Evolutionary conservation across 768 basidiomycete genomes (phyloP).

Genomic region (Chalciporus sphaerocephalus): DNA sequence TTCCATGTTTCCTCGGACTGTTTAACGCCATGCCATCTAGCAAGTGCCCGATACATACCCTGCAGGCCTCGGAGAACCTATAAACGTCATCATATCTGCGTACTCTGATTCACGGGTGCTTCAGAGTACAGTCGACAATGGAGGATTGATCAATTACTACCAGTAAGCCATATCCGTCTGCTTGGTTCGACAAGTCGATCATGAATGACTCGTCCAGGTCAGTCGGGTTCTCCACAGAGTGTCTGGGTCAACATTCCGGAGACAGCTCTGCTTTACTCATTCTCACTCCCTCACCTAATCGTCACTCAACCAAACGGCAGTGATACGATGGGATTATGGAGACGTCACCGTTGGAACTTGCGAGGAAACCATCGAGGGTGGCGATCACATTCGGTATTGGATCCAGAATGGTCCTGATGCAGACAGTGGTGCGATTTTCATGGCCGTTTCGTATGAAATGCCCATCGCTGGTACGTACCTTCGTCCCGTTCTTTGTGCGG

Average conservation of each 20-base stretch:
- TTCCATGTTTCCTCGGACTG: not conserved
- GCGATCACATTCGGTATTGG: conserved; percentile 90
- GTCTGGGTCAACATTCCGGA: conserved; percentile 77
- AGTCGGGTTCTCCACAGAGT: conserved; percentile 70
- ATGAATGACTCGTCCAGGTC: conserved; percentile 46
- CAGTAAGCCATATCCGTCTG: conserved; percentile 43
- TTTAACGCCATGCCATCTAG: conserved; percentile 29
- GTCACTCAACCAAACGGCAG: conserved; percentile 76
- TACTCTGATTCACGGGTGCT: conserved; percentile 70
- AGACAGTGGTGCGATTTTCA: conserved; percentile 70
- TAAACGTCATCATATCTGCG: conserved; percentile 78
- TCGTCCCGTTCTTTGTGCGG: conserved; percentile 6
- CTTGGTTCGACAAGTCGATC: not conserved
- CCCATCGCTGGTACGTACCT: conserved; percentile 53
- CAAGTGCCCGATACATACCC: conserved; percentile 57
- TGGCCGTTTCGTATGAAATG: conserved; percentile 71
- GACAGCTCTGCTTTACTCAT: conserved; percentile 43
- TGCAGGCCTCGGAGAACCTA: conserved; percentile 75
- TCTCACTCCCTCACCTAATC: not conserved
- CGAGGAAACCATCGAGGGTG: conserved; percentile 79
- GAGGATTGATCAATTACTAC: conserved; percentile 80
- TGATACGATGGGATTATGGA: conserved; percentile 82
- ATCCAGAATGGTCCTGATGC: conserved; percentile 61
- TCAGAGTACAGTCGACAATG: conserved; percentile 51
- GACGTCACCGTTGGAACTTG: conserved; percentile 81